Conservation (phyloP, 148 eudicot species). For the Camellia granthamiana region DNA sequence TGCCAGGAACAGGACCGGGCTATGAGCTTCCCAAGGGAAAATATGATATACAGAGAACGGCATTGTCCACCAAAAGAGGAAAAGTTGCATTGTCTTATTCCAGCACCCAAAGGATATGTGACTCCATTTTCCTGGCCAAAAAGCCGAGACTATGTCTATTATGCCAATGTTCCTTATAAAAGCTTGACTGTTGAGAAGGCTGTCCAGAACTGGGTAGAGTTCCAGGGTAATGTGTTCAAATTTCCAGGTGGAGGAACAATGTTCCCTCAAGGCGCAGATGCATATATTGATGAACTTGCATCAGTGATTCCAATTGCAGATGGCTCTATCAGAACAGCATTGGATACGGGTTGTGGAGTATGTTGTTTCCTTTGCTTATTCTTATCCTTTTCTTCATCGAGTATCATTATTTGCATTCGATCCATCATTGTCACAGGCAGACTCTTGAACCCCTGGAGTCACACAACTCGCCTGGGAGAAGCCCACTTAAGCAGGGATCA, state of each 20-base stretch:
- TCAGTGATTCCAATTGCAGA: constrained; percentile 25
- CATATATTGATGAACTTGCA: constrained; percentile 35
- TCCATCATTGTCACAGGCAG: too few species aligned
- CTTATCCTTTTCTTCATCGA: neutral
- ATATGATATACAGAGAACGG: constrained; percentile 36
- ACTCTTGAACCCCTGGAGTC: too few species aligned
- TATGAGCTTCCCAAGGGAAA: constrained; percentile 32
- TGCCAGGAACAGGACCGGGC: constrained; percentile 42
- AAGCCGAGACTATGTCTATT: constrained; percentile 34
- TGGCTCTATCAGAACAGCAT: constrained; percentile 55
- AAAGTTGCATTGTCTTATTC: constrained; percentile 29
- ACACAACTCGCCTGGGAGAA: too few species aligned
- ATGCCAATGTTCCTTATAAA: constrained; percentile 34
- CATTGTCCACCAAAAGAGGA: constrained; percentile 31
- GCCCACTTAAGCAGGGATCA: too few species aligned
- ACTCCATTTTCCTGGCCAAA: constrained; percentile 37
- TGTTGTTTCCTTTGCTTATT: constrained; percentile 16
- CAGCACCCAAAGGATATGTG: constrained; percentile 31
- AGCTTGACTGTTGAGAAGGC: constrained; percentile 37
- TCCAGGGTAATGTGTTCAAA: constrained; percentile 32
- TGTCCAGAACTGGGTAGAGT: constrained; percentile 31
- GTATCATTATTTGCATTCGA: too few species aligned
- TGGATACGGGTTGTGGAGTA: constrained; percentile 90
- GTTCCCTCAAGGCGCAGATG: constrained; percentile 37
- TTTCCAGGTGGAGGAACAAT: constrained; percentile 41